Percentiles rank a stretch among this genome's conserved stretches.
phyloP scores from a whole-genome alignment of 768 basidiomycete species.

The Russula compacta region DNA sequence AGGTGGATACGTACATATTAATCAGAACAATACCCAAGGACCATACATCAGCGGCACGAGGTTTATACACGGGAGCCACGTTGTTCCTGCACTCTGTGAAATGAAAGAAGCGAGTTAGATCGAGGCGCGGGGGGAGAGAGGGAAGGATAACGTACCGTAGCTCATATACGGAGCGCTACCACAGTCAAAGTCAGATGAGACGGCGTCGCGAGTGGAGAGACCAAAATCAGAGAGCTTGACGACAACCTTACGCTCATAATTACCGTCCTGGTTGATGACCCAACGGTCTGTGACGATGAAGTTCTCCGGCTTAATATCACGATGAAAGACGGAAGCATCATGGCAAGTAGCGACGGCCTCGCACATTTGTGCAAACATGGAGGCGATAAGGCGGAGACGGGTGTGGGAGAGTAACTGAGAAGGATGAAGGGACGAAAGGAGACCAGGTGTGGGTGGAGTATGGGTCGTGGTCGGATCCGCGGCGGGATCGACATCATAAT shows the following conservation, averaged over 20 bases:
- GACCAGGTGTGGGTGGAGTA: slow-evolving; percentile 89
- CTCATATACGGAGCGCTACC: slow-evolving; percentile 99
- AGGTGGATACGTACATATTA: slow-evolving; percentile 67
- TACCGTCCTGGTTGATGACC: slow-evolving; percentile 42
- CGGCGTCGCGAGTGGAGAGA: slow-evolving; percentile 78
- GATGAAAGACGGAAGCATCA: slow-evolving; percentile 81
- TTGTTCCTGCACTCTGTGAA: slow-evolving; percentile 92
- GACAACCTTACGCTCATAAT: slow-evolving; percentile 74
- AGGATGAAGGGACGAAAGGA: slow-evolving; percentile 76
- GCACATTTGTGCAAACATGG: slow-evolving; percentile 99
- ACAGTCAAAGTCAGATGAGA: slow-evolving; percentile 95
- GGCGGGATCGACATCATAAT: slow-evolving; percentile 47
- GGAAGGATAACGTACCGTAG: slow-evolving; percentile 52
- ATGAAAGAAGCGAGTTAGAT: not conserved
- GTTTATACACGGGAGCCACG: slow-evolving; percentile 86
- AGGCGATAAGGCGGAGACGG: slow-evolving; percentile 84
- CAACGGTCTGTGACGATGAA: slow-evolving; percentile 88
- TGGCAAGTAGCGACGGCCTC: slow-evolving; percentile 95
- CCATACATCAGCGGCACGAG: slow-evolving; percentile 96
- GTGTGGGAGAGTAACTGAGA: slow-evolving; percentile 77
- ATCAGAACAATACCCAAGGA: slow-evolving; percentile 97
- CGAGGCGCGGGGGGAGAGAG: slow-evolving; percentile 13
- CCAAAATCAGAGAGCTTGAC: slow-evolving; percentile 98
- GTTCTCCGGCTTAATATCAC: slow-evolving; percentile 99
- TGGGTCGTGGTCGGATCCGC: slow-evolving; percentile 33